Evolutionary conservation across 495 filamentous ascomycete genomes (phyloP), one percentile per base, ranked within the genome.

Genomic region (Pyrenula aspistea): DNA sequence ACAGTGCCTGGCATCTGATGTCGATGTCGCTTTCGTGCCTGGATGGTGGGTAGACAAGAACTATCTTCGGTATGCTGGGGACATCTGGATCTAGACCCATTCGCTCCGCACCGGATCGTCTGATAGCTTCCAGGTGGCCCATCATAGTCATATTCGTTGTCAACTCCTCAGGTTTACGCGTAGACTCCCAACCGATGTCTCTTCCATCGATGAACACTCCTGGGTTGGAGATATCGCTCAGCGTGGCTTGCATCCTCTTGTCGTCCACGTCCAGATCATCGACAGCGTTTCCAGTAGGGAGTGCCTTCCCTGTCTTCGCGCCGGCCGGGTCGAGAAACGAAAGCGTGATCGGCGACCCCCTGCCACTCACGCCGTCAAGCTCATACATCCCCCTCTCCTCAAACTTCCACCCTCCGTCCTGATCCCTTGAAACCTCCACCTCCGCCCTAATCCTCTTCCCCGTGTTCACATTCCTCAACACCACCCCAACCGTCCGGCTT

Each of bases 311-410:
- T 1, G 86, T 89, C 60, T 79, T 83, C 2, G 83, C 80, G 0
- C 86, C 87, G 0, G 79, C 84, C 0, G 86, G 86, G 24, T 83
- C 67, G 12, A 85, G 56, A 59, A 89, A 91, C 53, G 80, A 76
- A 10, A 89, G 71, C 19, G 75, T 66, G 24, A 89, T 76, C 12
- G 67, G 73, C 0, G 82, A 75, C 2, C 69, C 78, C 1, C 68
- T 78, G 0, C 84, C 85, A 0, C 79, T 69, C 0, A 89, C 87
- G 0, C 86, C 86, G 66, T 84, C 84, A 60, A 89, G 86, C 2
- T 73, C 65, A 56, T 84, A 86, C 8, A 76, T 70, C 0, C 85
- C 85, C 42, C 42, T 48, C 0, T 76, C 79, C 2, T 68, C 65
- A n/a, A n/a, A n/a, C n/a, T n/a, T n/a, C n/a, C n/a, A n/a, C n/a